These are phyloP conservation scores for Oryza longistaminata DNA, from an alignment of 176 grass and related monocot genomes.

Conservation along the genomic window DNA sequence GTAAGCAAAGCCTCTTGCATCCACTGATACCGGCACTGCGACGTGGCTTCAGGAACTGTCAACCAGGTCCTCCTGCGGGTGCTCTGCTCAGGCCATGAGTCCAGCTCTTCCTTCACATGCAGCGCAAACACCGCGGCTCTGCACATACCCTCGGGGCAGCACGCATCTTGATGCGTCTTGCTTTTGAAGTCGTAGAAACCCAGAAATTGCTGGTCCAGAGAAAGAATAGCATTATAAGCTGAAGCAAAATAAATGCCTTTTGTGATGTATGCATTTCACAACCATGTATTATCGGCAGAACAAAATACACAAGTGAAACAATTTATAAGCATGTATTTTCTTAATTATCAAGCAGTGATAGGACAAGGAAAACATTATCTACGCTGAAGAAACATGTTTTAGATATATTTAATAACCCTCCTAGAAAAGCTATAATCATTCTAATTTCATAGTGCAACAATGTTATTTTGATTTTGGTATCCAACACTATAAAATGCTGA, in stretches of 20 bases:
- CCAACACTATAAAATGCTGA: constrained; percentile 5
- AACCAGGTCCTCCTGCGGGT: constrained; percentile 81
- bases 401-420: constrained; percentile 7
- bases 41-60: constrained; percentile 62
- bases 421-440: constrained; percentile 14
- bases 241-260: background rate
- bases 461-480: background rate
- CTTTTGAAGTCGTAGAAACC: constrained; percentile 91
- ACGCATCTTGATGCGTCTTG: constrained; percentile 91
- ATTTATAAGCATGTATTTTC: background rate
- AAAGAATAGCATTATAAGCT: constrained; percentile 30
- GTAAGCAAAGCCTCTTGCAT: constrained; percentile 82
- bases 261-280: background rate
- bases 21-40: constrained; percentile 79
- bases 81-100: constrained; percentile 91
- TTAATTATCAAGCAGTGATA: background rate
- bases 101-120: constrained; percentile 85
- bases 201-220: constrained; percentile 62
- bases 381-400: background rate
- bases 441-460: background rate
- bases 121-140: constrained; percentile 90
- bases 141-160: constrained; percentile 89
- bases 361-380: background rate
- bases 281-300: background rate
- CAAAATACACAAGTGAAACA: background rate